Evolutionary conservation across 345 rosid species (phyloP), one percentile per base, ranked within the genome.

Genomic region (Citrus glauca): DNA sequence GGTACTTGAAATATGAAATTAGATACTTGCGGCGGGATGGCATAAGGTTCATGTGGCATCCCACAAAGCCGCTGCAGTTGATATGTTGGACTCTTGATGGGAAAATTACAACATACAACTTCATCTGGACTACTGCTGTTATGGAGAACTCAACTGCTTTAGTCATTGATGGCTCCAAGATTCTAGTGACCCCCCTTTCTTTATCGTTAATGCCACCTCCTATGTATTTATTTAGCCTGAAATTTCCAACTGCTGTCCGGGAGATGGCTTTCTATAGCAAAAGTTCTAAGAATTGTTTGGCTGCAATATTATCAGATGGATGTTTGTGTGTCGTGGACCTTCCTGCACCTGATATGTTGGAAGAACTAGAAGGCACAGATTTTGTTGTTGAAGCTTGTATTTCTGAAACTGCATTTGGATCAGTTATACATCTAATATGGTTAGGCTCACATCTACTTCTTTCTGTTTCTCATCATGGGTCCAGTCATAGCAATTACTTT

Each of bases 141-240:
- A 86, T 78, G 84, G 97, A 89, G 71, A 91, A 91, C 77, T 94
- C 99, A 53, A 90, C 84, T 64, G 97, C 98, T 10, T 86, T 94
- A 68, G 93, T 92, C 70, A 79, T 96, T 74, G 99, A 96, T 88
- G 90, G 84, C 73, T 79, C 87, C 81, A 91, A 84, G 86, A 82
- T 96, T 63, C 94, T 90, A 16, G 89, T 92, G 72, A 96, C 97
- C 70, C 95, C 97, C 25, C 93, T 96, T 69, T 87, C 91, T 81
- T 65, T 91, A 82, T 92, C 94, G 72, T 82, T 96, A 71, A 85
- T 94, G 91, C 99, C 99, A 4, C 98, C 97, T 81, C 98, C 98
- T 76, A 83, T 96, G 90, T 83, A 83, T 82, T 87, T 89, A 61
- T 92, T 96, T 84, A 88, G 87, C 88, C 88, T 94, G 63, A 89